Evolutionary conservation across 805 yeast genomes (phyloP).

Genomic region (Groenewaldozyma salmanticensis): DNA sequence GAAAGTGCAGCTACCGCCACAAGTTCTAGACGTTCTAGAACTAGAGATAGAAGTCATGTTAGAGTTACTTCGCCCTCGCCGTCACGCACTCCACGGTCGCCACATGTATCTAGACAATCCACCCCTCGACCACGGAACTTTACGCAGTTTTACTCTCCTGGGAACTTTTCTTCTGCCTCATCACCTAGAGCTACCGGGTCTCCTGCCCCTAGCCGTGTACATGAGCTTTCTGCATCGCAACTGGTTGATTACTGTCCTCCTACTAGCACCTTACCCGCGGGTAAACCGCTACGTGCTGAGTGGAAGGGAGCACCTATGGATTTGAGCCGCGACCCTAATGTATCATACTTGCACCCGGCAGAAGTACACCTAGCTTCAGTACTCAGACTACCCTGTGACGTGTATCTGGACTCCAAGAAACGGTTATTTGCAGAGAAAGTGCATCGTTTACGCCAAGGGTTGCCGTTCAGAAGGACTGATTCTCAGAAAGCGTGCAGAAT

Average conservation of each 20-base stretch:
- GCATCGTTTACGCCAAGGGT: conserved; percentile 52
- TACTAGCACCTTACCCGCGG: conserved; percentile 49
- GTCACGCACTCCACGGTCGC: neutral
- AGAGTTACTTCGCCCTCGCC: neutral
- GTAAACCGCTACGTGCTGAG: conserved; percentile 73
- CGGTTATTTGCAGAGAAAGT: conserved; percentile 86
- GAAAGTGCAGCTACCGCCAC: too few relatives aligned
- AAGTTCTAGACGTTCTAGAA: neutral
- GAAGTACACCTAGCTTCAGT: conserved; percentile 79
- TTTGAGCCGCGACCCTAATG: conserved; percentile 65
- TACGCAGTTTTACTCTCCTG: too few relatives aligned
- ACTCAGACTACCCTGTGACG: conserved; percentile 78
- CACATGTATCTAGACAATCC: neutral
- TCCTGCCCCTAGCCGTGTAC: conserved; percentile 29
- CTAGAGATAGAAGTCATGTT: neutral
- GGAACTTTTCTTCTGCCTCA: conserved; percentile 52
- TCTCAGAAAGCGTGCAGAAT: conserved; percentile 97
- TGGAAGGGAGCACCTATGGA: conserved; percentile 99
- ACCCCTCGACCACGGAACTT: neutral
- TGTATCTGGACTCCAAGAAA: conserved; percentile 68
- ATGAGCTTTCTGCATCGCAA: conserved; percentile 28
- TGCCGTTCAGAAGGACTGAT: conserved; percentile 91
- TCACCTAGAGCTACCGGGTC: conserved; percentile 52
- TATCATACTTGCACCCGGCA: conserved; percentile 75
- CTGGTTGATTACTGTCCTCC: conserved; percentile 82